Percentiles rank a stretch among this genome's conserved stretches.
Evolutionary conservation across 2,329 filamentous ascomycete genomes (phyloP).

Genomic region (Aspergillus carbonarius): DNA sequence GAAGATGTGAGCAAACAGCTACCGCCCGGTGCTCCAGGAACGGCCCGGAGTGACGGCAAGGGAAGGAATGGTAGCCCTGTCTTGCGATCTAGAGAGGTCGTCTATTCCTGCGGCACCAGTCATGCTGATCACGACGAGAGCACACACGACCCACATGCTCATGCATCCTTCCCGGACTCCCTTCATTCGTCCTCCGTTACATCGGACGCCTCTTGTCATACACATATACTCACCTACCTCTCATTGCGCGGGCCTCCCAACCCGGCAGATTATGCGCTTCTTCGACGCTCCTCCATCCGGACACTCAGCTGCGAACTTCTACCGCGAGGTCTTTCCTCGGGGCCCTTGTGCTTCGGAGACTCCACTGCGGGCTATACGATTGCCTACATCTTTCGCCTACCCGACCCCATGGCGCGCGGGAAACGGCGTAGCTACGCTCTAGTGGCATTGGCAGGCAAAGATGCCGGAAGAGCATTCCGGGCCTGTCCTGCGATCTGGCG

Average conservation of each 20-base stretch:
- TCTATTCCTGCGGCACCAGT: constrained; percentile 50
- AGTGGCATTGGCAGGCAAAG: constrained; percentile 56
- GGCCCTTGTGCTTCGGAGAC: constrained; percentile 60
- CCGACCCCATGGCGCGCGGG: constrained; percentile 58
- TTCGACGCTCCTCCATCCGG: constrained; percentile 58
- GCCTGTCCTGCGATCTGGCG: constrained; percentile 52
- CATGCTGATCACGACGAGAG: constrained; percentile 40
- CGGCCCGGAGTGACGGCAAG: constrained; percentile 49
- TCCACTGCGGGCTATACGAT: constrained; percentile 58
- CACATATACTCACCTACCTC: constrained; percentile 58
- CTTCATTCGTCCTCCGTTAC: constrained; percentile 42
- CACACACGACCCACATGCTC: constrained; percentile 33
- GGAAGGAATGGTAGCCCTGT: constrained; percentile 55
- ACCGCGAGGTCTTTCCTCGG: constrained; percentile 56
- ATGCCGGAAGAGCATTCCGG: constrained; percentile 48
- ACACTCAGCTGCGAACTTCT: constrained; percentile 58
- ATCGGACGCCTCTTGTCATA: constrained; percentile 51
- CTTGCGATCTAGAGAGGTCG: constrained; percentile 54
- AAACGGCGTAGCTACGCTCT: constrained; percentile 58
- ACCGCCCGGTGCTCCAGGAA: constrained; percentile 54
- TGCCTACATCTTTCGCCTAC: constrained; percentile 59
- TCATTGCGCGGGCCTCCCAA: constrained; percentile 58
- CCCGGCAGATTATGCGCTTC: constrained; percentile 53
- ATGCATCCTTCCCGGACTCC: constrained; percentile 41
- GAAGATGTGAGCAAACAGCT: constrained; percentile 55